A percentile compares a stretch with the other conserved stretches of the same genome.
phyloP scores from a whole-genome alignment of 2,329 filamentous ascomycete genomes.

The Cercospora sojina region DNA sequence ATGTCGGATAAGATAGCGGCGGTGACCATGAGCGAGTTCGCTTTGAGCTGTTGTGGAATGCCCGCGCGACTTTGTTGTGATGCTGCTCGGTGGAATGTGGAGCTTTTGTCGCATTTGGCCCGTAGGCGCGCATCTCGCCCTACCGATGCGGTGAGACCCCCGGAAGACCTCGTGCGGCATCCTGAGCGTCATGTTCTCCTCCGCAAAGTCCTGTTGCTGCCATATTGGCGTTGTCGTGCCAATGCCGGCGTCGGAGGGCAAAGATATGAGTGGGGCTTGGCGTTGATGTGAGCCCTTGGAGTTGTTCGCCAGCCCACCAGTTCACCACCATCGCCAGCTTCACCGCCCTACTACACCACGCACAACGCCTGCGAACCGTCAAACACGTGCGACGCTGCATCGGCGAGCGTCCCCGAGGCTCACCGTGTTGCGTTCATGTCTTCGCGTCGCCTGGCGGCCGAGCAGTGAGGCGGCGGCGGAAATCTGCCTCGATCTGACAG shows the following conservation, averaged over 20 bases:
- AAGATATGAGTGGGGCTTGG: constrained; percentile 7
- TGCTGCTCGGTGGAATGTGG: background rate
- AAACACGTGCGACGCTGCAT: background rate
- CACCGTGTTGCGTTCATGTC: background rate
- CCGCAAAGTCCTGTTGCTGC: background rate
- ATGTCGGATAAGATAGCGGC: background rate
- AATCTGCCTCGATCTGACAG: background rate
- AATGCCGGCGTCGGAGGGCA: constrained; percentile 5
- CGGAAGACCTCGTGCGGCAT: background rate
- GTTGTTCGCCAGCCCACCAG: background rate
- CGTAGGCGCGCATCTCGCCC: background rate
- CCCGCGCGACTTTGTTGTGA: background rate
- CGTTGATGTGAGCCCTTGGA: background rate
- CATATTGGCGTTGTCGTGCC: background rate
- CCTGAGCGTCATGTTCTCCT: background rate
- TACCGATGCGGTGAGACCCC: background rate
- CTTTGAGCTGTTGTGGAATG: background rate
- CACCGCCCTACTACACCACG: background rate
- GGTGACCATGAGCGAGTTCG: background rate
- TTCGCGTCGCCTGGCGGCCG: constrained; percentile 6
- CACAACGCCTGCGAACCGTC: background rate
- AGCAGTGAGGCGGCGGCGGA: constrained; percentile 6
- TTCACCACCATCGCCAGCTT: background rate
- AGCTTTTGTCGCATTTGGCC: background rate
- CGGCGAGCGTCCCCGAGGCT: background rate